Evolutionary conservation across 164 flowering plant genomes (phyloP), one percentile per base, ranked within the genome.

Genomic region (Liquidambar formosana): DNA sequence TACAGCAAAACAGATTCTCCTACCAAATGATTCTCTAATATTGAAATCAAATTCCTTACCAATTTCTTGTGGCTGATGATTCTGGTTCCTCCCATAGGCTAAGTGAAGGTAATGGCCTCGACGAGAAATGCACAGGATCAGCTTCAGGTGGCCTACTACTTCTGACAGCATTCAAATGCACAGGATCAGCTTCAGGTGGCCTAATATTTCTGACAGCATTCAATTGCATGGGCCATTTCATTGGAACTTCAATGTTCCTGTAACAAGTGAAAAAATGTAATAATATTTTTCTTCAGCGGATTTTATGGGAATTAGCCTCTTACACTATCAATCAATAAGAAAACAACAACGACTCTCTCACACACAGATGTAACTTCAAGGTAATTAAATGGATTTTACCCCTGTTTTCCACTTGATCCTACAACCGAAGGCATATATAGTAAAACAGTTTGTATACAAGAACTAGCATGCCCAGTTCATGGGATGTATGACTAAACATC

Each of bases 141-240:
- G 19, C 13, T 46, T 48, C 21, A n/a, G 41, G 18, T 0, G 21
- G 10, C 26, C 12, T 38, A 19, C 41, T 33, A 33, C 6, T 33
- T 33, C 41, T 33, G 6, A 6, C 41, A 6, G 41, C 41, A 33
- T 33, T 33, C 6, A 46, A 33, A 25, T 68, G 49, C 12, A 54
- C 53, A 19, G 73, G 21, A 48, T 47, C 54, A 25, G 19, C 13
- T 46, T 48, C 21, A n/a, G 41, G 18, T 0, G 21, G 10, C 26
- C 12, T 38, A 19, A 2, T 33, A 33, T 33, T 33, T 33, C 41
- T 33, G 6, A 6, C 41, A 6, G 41, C 41, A 33, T 33, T 33
- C 6, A 46, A 33, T 13, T 68, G 49, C 12, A 54, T 44, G 14
- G 73, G 67, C 73, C 73, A 70, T 70, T 18, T 63, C 67, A 38